Evolutionary conservation across 108 stramenopile species (phyloP).

Genomic region (Aureococcus anophagefferens): DNA sequence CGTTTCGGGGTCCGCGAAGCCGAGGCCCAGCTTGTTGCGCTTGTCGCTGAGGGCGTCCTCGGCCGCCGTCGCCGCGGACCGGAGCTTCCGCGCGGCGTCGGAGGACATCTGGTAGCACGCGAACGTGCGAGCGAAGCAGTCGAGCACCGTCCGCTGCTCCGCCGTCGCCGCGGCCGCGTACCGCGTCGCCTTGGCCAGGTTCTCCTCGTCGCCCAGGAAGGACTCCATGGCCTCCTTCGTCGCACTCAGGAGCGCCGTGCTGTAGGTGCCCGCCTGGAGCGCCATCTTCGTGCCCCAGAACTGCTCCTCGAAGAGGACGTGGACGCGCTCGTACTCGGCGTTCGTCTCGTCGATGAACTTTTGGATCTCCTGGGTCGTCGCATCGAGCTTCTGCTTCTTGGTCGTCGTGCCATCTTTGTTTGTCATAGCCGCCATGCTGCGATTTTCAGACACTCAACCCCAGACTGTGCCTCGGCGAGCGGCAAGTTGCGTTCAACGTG

Average conservation of each 20-base stretch:
- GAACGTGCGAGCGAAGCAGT: conserved; percentile 45
- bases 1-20: conserved; percentile 21
- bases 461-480: too few species aligned
- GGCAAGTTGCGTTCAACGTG: too few species aligned
- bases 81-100: conserved; percentile 41
- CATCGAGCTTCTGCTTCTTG: too few species aligned
- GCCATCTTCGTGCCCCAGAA: conserved; percentile 74
- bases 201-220: conserved; percentile 50
- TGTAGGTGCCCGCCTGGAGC: conserved; percentile 34
- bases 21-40: conserved; percentile 42
- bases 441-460: too few species aligned
- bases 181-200: conserved; percentile 17
- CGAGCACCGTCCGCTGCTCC: conserved; percentile 35
- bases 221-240: conserved; percentile 62
- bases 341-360: too few species aligned
- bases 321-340: too few species aligned
- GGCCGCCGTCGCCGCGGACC: conserved; percentile 40
- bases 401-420: too few species aligned
- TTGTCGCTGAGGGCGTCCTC: conserved; percentile 48
- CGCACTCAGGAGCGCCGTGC: conserved; percentile 37
- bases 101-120: conserved; percentile 45
- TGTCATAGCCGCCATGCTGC: too few species aligned
- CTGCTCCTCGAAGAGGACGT: conserved; percentile 51
- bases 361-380: too few species aligned
- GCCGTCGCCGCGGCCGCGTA: too few species aligned